Conservation (phyloP, 305 asterid species). For the Rubia peregrina region DNA sequence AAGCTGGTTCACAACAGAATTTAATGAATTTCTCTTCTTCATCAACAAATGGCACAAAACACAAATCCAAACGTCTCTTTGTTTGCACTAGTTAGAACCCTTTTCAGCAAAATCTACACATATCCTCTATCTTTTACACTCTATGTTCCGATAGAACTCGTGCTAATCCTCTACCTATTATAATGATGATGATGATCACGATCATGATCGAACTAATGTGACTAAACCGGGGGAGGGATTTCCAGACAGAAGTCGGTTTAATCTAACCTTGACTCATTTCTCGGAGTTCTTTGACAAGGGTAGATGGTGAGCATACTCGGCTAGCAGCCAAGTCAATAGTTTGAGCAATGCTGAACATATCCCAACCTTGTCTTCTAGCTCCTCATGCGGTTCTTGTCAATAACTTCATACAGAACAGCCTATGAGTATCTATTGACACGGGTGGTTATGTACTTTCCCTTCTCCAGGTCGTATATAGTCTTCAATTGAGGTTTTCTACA, state of each 20-base stretch:
- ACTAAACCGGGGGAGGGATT: neutral
- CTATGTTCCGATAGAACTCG: neutral
- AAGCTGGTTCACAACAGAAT: neutral
- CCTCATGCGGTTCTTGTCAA: neutral
- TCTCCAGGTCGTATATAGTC: constrained; percentile 92
- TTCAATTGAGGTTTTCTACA: constrained; percentile 76
- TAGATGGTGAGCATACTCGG: neutral
- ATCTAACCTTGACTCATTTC: neutral
- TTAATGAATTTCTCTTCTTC: neutral
- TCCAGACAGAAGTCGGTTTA: neutral
- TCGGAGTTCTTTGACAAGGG: neutral
- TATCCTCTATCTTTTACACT: neutral
- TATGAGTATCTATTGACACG: constrained; percentile 63
- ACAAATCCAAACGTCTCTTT: neutral
- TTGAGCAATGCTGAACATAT: neutral
- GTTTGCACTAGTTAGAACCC: neutral
- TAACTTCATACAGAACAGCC: constrained; percentile 13
- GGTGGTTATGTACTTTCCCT: constrained; percentile 86
- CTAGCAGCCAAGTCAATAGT: neutral
- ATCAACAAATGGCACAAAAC: constrained; percentile 2
- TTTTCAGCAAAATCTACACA: neutral
- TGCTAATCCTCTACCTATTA: constrained; percentile 11
- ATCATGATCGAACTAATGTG: neutral
- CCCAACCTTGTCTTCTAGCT: constrained; percentile 1
- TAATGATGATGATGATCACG: neutral